Evolutionary conservation across 2,329 filamentous ascomycete genomes (phyloP), one percentile per base, ranked within the genome.

Genomic region (Neonectria coccinea): DNA sequence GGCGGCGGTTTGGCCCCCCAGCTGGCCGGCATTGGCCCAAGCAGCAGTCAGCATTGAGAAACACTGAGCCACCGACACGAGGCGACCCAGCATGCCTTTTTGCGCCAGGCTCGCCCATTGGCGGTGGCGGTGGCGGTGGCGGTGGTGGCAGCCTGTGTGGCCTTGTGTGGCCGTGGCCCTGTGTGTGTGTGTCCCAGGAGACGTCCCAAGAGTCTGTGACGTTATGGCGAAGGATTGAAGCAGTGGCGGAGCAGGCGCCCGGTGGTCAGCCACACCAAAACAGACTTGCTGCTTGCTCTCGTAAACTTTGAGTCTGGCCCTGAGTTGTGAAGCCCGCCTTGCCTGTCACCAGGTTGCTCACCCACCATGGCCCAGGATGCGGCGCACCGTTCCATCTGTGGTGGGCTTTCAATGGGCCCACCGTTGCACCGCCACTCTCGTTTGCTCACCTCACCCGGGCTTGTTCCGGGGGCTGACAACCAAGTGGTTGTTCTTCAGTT

Each of bases 191-290:
- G 22, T 20, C 20, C 20, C 20, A 20, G 20, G 20, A 20, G 20
- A 20, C 20, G 20, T 25, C 25, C 25, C 25, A 25, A 25, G 25
- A 25, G 33, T 39, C 36, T 39, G 36, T 39, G 36, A 39, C 36
- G 36, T n/a, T 39, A n/a, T 39, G 14, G 48, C 42, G 47, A 22
- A 45, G 18, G n/a, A 47, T 31, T 45, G 31, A 62, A 50, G 20
- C 16, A 41, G 60, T 59, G 60, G 60, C 60, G 50, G 60, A 63
- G 60, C 44, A 45, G 59, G 41, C 18, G 50, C 55, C 27, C 25
- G 60, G 60, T 58, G 55, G 60, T 63, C 55, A 63, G 60, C 60
- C 60, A 63, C 60, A 63, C 54, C 45, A 54, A 62, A 25, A 25
- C 22, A 41, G 14, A 55, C 22, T 22, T 42, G 25, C 53, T 44